Percentiles rank a stretch among this genome's conserved stretches.
Conservation (phyloP, 1,284 basidiomycete genomes). For the Ustilago tritici region DNA sequence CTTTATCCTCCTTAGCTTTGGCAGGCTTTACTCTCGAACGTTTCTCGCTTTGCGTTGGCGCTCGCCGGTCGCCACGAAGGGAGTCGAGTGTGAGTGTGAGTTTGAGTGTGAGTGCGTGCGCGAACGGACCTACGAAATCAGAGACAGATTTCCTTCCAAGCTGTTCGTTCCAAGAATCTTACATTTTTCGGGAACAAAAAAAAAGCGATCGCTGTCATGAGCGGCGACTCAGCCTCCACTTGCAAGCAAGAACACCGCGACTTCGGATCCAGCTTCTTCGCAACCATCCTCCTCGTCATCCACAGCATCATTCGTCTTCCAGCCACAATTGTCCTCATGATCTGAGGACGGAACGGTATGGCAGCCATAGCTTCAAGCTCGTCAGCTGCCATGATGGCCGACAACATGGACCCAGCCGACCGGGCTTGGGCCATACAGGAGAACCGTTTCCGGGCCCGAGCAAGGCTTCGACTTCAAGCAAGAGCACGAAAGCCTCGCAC, state of each 20-base stretch:
- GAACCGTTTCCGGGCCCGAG: conserved; percentile 39
- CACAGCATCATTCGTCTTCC: background rate
- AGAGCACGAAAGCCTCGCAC: conserved; percentile 31
- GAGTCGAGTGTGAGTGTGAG: too few relatives aligned
- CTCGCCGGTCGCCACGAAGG: background rate
- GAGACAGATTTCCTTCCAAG: background rate
- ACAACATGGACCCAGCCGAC: conserved; percentile 40
- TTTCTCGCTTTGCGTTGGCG: too few relatives aligned
- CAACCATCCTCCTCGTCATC: background rate
- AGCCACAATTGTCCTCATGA: background rate
- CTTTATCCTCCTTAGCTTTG: background rate
- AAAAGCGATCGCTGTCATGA: background rate
- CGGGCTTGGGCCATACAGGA: conserved; percentile 47
- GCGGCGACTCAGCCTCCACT: conserved; percentile 45
- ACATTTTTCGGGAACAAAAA: background rate
- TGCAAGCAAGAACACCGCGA: background rate
- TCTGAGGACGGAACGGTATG: conserved; percentile 7
- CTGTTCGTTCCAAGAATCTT: background rate
- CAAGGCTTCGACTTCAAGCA: conserved; percentile 37
- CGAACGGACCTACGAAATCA: background rate
- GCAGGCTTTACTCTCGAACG: background rate
- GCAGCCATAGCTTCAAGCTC: conserved; percentile 23
- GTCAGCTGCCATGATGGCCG: conserved; percentile 15
- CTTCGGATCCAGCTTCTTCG: background rate
- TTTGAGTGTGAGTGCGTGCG: background rate